These are phyloP conservation scores for Sordaria brevicollis DNA, from an alignment of 495 filamentous ascomycete species.

Conservation along the genomic window DNA sequence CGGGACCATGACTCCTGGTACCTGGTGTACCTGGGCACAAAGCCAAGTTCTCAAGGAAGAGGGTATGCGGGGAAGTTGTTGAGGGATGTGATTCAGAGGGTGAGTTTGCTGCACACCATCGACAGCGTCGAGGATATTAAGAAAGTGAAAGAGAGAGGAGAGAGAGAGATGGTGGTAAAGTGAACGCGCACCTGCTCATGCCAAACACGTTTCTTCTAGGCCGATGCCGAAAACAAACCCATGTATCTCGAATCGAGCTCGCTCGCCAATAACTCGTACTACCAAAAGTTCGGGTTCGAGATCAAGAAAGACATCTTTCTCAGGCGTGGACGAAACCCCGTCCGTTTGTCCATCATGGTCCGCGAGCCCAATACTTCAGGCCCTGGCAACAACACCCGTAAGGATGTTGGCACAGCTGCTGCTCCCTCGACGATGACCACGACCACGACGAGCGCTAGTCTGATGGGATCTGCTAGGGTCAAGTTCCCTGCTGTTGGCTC, in stretches of 20 bases:
- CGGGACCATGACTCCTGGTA: constrained; percentile 59
- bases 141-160: too few relatives aligned
- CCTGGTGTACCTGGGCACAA: constrained; percentile 70
- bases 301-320: constrained; percentile 47
- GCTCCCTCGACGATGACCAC: background rate
- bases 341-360: constrained; percentile 68
- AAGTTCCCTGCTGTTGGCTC: background rate
- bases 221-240: constrained; percentile 50
- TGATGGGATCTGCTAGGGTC: background rate
- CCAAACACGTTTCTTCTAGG: too few relatives aligned
- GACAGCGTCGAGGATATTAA: too few relatives aligned
- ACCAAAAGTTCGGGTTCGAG: constrained; percentile 61
- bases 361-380: constrained; percentile 46
- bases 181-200: too few relatives aligned
- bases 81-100: constrained; percentile 51
- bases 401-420: constrained; percentile 9
- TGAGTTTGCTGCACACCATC: constrained; percentile 25
- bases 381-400: background rate
- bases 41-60: constrained; percentile 50
- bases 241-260: constrained; percentile 73
- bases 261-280: constrained; percentile 53
- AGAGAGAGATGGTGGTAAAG: too few relatives aligned
- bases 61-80: constrained; percentile 62
- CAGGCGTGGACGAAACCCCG: constrained; percentile 44
- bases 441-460: background rate